phyloP scores from a whole-genome alignment of 1,284 basidiomycete genomes.

The Inonotus hispidus region DNA sequence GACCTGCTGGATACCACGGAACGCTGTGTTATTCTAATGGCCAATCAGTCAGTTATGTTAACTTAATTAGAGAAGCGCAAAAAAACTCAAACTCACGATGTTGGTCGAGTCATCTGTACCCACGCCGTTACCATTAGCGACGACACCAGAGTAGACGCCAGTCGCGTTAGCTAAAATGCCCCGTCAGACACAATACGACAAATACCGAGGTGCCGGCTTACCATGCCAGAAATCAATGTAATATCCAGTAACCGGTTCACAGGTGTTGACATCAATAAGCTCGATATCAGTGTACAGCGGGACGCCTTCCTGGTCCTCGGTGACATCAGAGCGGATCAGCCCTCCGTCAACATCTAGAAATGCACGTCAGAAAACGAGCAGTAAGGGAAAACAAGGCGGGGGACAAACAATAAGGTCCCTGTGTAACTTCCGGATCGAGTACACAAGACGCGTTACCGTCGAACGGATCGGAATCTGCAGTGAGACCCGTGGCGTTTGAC shows the following conservation, averaged over 20 bases:
- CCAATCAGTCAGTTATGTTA: neutral
- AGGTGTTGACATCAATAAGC: conserved; percentile 45
- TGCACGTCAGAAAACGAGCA: neutral
- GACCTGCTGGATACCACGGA: conserved; percentile 7
- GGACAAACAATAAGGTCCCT: conserved; percentile 3
- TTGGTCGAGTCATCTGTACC: neutral
- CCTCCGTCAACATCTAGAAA: conserved; percentile 17
- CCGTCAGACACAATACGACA: neutral
- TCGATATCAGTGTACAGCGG: conserved; percentile 42
- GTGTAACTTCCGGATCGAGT: conserved; percentile 6
- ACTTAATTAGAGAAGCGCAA: neutral
- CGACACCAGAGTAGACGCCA: conserved; percentile 9
- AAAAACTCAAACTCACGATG: neutral
- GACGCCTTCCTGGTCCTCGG: conserved; percentile 24
- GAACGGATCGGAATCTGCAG: conserved; percentile 7
- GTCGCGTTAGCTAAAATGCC: neutral
- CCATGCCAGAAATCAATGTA: conserved; percentile 9
- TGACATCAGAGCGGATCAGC: conserved; percentile 22
- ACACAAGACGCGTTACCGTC: conserved; percentile 5
- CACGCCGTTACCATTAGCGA: conserved; percentile 2
- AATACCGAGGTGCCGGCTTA: neutral
- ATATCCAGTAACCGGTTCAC: conserved; percentile 26
- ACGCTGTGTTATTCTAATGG: neutral
- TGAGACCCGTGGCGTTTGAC: conserved; percentile 7
- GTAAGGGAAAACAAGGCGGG: neutral